Evolutionary conservation across 495 filamentous ascomycete species (phyloP).

Genomic region (Filosporella fistucella): DNA sequence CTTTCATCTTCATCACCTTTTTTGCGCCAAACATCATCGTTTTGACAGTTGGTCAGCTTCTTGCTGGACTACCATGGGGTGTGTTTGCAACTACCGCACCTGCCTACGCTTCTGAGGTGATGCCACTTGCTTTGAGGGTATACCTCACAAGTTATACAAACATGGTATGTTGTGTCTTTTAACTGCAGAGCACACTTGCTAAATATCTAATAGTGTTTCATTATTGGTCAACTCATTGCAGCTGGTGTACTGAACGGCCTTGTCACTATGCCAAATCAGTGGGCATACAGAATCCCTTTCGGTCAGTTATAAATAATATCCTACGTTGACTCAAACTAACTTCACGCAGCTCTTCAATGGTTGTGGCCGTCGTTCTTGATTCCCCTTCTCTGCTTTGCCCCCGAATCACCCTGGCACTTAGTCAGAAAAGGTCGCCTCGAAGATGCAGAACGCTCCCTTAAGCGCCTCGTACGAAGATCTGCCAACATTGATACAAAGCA

Average conservation of each 20-base stretch:
- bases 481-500: constrained; percentile 31
- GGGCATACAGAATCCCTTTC: constrained; percentile 54
- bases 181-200: neutral
- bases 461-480: constrained; percentile 36
- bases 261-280: constrained; percentile 30
- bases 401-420: constrained; percentile 51
- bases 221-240: constrained; percentile 54
- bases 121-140: constrained; percentile 54
- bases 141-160: constrained; percentile 69
- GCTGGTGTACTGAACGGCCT: constrained; percentile 49
- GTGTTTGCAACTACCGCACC: constrained; percentile 58
- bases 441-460: constrained; percentile 43
- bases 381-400: constrained; percentile 33
- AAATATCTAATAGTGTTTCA: constrained; percentile 47
- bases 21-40: constrained; percentile 63
- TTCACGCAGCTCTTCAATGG: constrained; percentile 42
- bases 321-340: neutral
- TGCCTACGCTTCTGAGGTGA: constrained; percentile 67
- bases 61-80: constrained; percentile 30
- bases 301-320: neutral
- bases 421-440: constrained; percentile 48
- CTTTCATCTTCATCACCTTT: constrained; percentile 62
- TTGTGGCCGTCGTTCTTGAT: constrained; percentile 46
- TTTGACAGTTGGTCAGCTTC: constrained; percentile 46
- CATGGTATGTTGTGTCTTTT: constrained; percentile 23